Evolutionary conservation across 75 land plant species (phyloP), one percentile per base, ranked within the genome.

Genomic region (Picea sitchensis): DNA sequence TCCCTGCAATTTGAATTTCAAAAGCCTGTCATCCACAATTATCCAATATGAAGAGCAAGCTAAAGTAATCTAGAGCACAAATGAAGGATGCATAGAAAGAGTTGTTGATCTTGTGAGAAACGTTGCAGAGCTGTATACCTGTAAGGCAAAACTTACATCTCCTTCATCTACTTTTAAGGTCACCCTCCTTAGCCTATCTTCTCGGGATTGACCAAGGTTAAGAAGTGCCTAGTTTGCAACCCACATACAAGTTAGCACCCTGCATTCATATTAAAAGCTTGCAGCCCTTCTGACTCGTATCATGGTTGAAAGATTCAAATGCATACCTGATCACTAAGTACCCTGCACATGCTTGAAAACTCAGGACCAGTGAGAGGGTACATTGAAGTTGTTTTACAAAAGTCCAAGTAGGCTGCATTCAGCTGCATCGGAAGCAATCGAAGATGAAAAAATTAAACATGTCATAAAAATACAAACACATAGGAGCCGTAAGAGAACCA

Each of bases 281-380:
- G 20, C 34, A 26, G 30, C 9, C 15, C 36, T 59, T 31, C 13
- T 67, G 1, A 12, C 26, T 76, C 34, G 8, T 58, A 41, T 3
- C 61, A 63, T 21, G 58, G 30, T 64, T 60, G 18, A 62, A 76
- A 41, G 2, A 8, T 78, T 13, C 54, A n/a, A 20, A 63, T 69
- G 59, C 59, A 59, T 65, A 96, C 98, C 99, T 96, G 99, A 77
- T 96, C 99, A 56, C 80, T 81, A 69, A 96, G 92, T 76, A 91
- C 93, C 59, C 83, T 78, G 76, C 95, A 96, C 82, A 96, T 90
- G 65, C 86, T 86, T 56, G 90, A 88, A 58, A 96, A 89, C 79
- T 96, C 99, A 62, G 82, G 68, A 26, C 73, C 85, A 15, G 95
- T 89, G 32, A 87, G 85, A 12, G 99, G 81, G 62, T 86, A 89